Evolutionary conservation across 169 alveolate genomes (phyloP).

Genomic region (Cryptosporidium muris): DNA sequence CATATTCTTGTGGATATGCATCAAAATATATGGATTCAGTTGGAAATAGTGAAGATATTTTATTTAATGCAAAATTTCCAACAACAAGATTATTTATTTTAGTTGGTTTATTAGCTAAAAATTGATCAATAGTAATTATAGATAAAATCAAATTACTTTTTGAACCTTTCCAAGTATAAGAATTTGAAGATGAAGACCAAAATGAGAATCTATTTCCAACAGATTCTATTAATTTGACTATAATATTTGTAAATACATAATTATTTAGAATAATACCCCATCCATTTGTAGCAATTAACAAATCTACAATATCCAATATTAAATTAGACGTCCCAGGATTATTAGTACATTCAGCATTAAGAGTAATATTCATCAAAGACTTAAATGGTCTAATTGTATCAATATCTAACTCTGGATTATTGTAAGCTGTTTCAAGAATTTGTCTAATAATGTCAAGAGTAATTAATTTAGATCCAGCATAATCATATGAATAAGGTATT

Average conservation of each 20-base stretch:
- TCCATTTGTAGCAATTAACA: constrained; percentile 6
- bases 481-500: constrained; percentile 24
- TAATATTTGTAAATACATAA: neutral
- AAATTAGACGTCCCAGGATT: constrained; percentile 50
- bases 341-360: constrained; percentile 63
- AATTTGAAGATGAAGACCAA: constrained; percentile 15
- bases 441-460: constrained; percentile 33
- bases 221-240: constrained; percentile 19
- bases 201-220: constrained; percentile 58
- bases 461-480: constrained; percentile 28
- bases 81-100: constrained; percentile 26
- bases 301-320: constrained; percentile 29
- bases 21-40: constrained; percentile 58
- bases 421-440: constrained; percentile 3
- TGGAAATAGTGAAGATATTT: constrained; percentile 9
- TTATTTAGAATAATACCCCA: constrained; percentile 13
- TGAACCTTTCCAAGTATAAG: constrained; percentile 40
- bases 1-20: constrained; percentile 63
- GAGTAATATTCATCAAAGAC: constrained; percentile 18
- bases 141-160: constrained; percentile 30
- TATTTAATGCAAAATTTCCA: constrained; percentile 20
- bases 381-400: constrained; percentile 36
- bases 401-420: constrained; percentile 1
- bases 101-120: constrained; percentile 19
- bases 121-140: constrained; percentile 27